phyloP scores from a whole-genome alignment of 345 rosid genomes.

The Bruguiera sexangula region DNA sequence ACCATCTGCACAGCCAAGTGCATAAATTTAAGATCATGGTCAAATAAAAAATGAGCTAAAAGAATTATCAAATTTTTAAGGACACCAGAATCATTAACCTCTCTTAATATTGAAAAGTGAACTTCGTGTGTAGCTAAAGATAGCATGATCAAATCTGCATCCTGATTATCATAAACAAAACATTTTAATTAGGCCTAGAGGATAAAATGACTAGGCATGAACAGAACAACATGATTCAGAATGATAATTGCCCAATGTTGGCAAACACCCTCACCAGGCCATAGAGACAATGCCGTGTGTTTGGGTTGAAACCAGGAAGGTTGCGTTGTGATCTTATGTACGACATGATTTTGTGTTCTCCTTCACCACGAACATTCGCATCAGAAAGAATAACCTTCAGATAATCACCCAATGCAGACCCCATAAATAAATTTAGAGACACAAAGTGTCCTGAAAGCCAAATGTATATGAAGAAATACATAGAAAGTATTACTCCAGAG shows the following conservation, averaged over 20 bases:
- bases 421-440: conserved; percentile 56
- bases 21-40: conserved; percentile 11
- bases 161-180: conserved; percentile 47
- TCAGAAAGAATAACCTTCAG: conserved; percentile 99
- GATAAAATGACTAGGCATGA: neutral
- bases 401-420: conserved; percentile 57
- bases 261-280: conserved; percentile 64
- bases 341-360: conserved; percentile 98
- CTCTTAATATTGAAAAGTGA: conserved; percentile 96
- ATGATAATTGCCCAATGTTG: neutral
- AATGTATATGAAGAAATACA: conserved; percentile 27
- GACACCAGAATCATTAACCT: conserved; percentile 46
- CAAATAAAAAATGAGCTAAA: neutral
- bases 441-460: conserved; percentile 51
- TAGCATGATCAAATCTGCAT: conserved; percentile 97
- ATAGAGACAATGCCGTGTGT: conserved; percentile 87
- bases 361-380: conserved; percentile 94
- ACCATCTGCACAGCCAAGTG: conserved; percentile 51
- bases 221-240: neutral
- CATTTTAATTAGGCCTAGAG: neutral
- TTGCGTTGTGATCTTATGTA: conserved; percentile 85
- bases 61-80: conserved; percentile 8
- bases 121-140: conserved; percentile 95
- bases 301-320: conserved; percentile 85
- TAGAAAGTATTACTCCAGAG: conserved; percentile 52